These are phyloP conservation scores for Metschnikowia reukaufii DNA, from an alignment of 805 yeast species.

Conservation along the genomic window DNA sequence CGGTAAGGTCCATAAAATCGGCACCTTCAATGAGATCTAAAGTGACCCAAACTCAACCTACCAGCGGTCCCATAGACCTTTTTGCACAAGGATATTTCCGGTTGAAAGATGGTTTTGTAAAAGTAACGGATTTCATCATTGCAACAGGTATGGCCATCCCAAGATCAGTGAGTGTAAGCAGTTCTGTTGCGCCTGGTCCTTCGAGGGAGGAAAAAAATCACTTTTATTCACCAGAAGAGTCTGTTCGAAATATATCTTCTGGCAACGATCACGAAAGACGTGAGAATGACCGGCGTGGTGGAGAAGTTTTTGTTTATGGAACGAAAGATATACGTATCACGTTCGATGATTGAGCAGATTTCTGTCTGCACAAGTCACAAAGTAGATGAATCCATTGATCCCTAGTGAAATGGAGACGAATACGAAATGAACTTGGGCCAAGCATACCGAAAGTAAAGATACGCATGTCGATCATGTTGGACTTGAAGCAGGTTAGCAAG, in stretches of 20 bases:
- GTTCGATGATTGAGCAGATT: slow-evolving; percentile 10
- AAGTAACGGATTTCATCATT: slow-evolving; percentile 53
- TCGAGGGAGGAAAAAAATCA: background rate
- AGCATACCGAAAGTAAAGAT: too few relatives aligned
- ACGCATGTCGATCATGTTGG: too few relatives aligned
- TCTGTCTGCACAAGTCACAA: too few relatives aligned
- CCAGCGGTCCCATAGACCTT: background rate
- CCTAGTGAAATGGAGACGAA: too few relatives aligned
- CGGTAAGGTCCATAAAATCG: background rate
- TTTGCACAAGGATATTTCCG: slow-evolving; percentile 5
- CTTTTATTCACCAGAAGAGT: background rate
- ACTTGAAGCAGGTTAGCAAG: too few relatives aligned
- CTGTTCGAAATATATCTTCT: background rate
- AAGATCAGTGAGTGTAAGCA: slow-evolving; percentile 42
- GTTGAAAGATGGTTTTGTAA: slow-evolving; percentile 36
- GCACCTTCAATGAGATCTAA: background rate
- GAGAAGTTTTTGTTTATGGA: slow-evolving; percentile 41
- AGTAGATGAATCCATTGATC: too few relatives aligned
- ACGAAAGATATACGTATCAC: slow-evolving; percentile 36
- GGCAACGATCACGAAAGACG: background rate
- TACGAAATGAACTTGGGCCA: background rate
- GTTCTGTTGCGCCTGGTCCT: slow-evolving; percentile 5
- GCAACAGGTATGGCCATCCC: slow-evolving; percentile 61
- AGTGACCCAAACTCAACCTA: background rate
- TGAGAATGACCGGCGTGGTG: background rate